Evolutionary conservation across 345 rosid species (phyloP).

Genomic region (Sonneratia alba): DNA sequence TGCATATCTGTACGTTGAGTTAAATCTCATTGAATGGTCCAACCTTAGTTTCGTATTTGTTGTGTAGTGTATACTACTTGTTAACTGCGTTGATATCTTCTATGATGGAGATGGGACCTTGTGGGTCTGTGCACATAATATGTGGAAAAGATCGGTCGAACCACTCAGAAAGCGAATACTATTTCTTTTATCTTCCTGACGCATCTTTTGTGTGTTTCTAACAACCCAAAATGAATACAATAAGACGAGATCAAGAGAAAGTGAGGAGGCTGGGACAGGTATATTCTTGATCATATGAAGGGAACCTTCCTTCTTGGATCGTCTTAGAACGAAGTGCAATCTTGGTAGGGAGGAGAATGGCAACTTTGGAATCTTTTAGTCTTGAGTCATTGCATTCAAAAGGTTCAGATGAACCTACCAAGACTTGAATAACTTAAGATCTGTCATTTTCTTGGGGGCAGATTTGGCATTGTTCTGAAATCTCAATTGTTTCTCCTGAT

Average conservation of each 20-base stretch:
- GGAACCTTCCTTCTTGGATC: background rate
- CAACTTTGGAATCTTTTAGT: background rate
- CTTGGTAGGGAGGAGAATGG: background rate
- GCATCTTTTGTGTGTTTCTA: background rate
- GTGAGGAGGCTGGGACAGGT: background rate
- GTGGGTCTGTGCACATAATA: conserved; percentile 4
- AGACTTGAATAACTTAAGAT: too few relatives aligned
- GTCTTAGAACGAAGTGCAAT: background rate
- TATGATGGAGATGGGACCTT: conserved; percentile 4
- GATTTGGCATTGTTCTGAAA: background rate
- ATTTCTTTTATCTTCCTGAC: background rate
- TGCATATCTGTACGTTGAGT: background rate
- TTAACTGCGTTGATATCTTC: conserved; percentile 6
- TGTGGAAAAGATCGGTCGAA: background rate
- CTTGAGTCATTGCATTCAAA: background rate
- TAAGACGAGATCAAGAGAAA: too few relatives aligned
- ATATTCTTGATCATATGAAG: background rate
- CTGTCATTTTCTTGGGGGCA: background rate
- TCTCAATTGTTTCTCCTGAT: background rate
- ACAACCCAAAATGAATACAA: background rate
- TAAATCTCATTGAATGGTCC: conserved; percentile 1
- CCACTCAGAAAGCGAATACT: background rate
- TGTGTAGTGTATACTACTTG: background rate
- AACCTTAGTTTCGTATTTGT: conserved; percentile 3
- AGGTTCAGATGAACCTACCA: background rate